Conservation (phyloP, 75 land plant species). For the Ceratopteris richardii region DNA sequence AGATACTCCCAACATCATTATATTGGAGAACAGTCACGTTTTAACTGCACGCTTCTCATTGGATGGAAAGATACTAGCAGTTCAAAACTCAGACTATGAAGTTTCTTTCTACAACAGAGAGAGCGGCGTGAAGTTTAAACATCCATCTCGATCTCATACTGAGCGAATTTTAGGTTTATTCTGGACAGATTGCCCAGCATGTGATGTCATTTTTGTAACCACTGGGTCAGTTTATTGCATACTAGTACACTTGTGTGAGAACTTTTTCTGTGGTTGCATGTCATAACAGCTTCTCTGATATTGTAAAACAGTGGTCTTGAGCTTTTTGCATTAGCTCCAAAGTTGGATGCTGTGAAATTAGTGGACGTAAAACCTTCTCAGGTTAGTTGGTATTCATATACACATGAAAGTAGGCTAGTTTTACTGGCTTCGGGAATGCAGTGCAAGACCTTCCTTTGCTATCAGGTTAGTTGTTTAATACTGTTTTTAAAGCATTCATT, state of each 20-base stretch:
- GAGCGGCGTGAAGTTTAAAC: conserved; percentile 44
- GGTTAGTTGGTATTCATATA: conserved; percentile 87
- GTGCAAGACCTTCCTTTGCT: conserved; percentile 70
- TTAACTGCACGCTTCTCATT: conserved; percentile 66
- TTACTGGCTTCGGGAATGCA: conserved; percentile 99
- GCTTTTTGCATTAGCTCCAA: conserved; percentile 49
- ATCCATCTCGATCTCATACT: conserved; percentile 51
- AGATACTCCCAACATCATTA: conserved; percentile 42
- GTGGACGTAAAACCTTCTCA: conserved; percentile 63
- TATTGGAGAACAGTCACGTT: conserved; percentile 64
- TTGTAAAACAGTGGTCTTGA: conserved; percentile 71
- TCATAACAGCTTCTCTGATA: no score
- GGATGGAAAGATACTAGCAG: conserved; percentile 66
- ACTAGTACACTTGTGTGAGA: no score
- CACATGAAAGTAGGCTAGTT: conserved; percentile 92
- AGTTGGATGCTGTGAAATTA: conserved; percentile 41
- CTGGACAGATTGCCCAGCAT: conserved; percentile 93
- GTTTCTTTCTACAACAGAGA: conserved; percentile 70
- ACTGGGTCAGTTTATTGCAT: conserved; percentile 44
- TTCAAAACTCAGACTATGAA: conserved; percentile 71
- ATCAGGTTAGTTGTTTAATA: conserved; percentile 45
- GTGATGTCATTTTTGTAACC: conserved; percentile 78
- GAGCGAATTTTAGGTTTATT: conserved; percentile 90
- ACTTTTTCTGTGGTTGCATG: no score
- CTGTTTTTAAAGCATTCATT: background rate